Conservation (phyloP, 805 yeast species). For the Starmerella stigmatis region DNA sequence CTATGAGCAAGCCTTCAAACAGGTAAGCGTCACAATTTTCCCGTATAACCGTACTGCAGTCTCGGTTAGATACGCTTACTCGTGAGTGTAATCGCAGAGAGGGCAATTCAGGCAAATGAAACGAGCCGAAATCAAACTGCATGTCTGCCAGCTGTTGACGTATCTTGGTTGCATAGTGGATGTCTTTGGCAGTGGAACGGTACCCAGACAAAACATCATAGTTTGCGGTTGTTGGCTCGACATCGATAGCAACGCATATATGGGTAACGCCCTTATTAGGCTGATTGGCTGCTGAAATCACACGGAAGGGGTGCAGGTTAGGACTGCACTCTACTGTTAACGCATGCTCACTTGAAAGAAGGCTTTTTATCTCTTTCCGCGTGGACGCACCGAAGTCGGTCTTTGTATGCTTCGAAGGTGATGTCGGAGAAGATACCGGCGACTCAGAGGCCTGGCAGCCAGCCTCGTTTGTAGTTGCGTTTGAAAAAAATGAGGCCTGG, state of each 20-base stretch:
- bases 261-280: neutral
- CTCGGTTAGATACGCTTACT: constrained; percentile 4
- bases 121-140: neutral
- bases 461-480: too few species aligned
- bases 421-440: neutral
- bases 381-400: neutral
- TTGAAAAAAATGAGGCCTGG: too few species aligned
- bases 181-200: constrained; percentile 11
- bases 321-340: neutral
- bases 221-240: neutral
- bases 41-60: neutral
- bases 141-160: neutral
- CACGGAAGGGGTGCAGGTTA: neutral
- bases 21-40: constrained; percentile 4
- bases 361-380: neutral
- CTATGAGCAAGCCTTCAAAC: constrained; percentile 4
- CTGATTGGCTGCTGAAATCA: neutral
- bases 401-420: neutral
- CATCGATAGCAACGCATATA: neutral
- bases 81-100: constrained; percentile 8
- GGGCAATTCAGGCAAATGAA: neutral
- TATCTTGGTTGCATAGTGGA: neutral
- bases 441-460: too few species aligned
- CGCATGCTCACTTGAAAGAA: neutral
- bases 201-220: neutral